Conservation (phyloP, 495 filamentous ascomycete genomes). For the Pseudoneurospora amorphoporcata region DNA sequence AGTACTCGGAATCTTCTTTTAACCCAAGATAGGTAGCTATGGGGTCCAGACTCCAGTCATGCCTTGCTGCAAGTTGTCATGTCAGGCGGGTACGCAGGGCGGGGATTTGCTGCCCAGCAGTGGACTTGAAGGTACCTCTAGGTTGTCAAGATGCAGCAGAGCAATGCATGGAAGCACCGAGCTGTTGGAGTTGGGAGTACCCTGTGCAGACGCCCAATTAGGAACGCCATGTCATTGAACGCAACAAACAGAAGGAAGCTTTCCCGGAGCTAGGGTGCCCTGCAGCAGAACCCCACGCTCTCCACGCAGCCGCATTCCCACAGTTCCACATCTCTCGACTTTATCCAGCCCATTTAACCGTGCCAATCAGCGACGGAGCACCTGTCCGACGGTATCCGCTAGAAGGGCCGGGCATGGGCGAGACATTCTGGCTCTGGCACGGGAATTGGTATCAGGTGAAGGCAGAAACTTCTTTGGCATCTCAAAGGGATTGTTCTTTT, state of each 20-base stretch:
- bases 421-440: background rate
- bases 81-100: too few species aligned
- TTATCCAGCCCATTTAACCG: conserved; percentile 28
- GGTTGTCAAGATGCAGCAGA: background rate
- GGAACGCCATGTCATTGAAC: conserved; percentile 12
- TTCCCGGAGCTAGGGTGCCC: background rate
- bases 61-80: too few species aligned
- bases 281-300: conserved; percentile 10
- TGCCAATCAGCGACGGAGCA: conserved; percentile 18
- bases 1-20: background rate
- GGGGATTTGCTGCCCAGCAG: too few species aligned
- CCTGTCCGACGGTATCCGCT: conserved; percentile 19
- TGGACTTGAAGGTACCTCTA: too few species aligned
- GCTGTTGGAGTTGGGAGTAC: background rate
- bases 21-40: background rate
- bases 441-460: conserved; percentile 21
- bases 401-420: background rate
- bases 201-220: conserved; percentile 9
- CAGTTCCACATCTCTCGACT: background rate
- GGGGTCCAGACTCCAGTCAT: background rate
- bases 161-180: background rate
- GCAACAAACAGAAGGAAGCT: background rate
- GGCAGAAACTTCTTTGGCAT: conserved; percentile 15
- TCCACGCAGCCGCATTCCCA: background rate
- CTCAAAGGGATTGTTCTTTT: background rate